Evolutionary conservation across 345 rosid species (phyloP).

Genomic region (Dimocarpus longan): DNA sequence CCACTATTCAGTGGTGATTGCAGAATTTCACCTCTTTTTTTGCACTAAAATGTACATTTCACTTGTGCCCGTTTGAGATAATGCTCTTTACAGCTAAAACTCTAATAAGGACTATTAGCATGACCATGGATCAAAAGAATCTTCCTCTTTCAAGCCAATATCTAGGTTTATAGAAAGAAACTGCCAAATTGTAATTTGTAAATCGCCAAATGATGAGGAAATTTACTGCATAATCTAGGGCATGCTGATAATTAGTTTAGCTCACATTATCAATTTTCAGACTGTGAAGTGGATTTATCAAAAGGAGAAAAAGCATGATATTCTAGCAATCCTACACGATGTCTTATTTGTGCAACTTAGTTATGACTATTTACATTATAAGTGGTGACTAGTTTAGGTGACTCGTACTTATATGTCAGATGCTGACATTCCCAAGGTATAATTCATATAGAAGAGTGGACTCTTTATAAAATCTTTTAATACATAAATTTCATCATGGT

Average conservation of each 20-base stretch:
- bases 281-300: background rate
- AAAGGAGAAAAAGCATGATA: background rate
- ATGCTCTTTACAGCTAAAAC: background rate
- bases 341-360: background rate
- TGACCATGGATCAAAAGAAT: background rate
- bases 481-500: background rate
- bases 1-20: background rate
- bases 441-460: background rate
- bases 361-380: background rate
- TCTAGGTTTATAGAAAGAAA: too few species aligned
- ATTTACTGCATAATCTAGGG: background rate
- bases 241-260: background rate
- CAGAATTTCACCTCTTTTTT: constrained; percentile 8
- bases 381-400: background rate
- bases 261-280: background rate
- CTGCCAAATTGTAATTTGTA: background rate
- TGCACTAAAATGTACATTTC: background rate
- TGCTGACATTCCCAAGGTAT: background rate
- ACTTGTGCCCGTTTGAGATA: background rate
- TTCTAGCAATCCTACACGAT: background rate
- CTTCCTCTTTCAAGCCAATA: background rate
- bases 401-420: background rate
- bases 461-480: background rate
- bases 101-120: background rate
- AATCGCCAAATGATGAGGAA: background rate